Percentiles rank a stretch among this genome's conserved stretches.
Conservation (phyloP, 805 yeast species). For the Grigorovia yakushimaensis region DNA sequence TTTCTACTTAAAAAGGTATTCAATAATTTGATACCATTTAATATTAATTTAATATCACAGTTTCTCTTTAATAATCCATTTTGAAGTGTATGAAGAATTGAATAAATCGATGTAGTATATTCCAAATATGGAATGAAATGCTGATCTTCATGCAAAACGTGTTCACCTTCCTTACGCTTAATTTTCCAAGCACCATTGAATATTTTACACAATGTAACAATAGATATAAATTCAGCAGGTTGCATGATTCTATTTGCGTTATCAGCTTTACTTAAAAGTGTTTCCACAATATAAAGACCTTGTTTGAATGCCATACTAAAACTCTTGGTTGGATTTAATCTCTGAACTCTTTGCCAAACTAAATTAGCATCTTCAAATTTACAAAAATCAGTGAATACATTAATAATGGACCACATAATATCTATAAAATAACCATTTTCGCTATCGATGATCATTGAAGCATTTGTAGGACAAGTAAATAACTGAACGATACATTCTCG, state of each 20-base stretch:
- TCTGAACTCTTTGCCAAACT: conserved; percentile 28
- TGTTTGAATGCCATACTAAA: conserved; percentile 28
- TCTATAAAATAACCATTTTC: conserved; percentile 31
- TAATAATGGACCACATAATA: conserved; percentile 39
- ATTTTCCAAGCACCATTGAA: conserved; percentile 53
- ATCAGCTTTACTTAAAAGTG: conserved; percentile 27
- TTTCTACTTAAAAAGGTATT: conserved; percentile 25
- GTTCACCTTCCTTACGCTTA: conserved; percentile 55
- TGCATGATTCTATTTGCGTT: conserved; percentile 27
- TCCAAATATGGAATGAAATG: conserved; percentile 43
- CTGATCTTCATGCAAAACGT: conserved; percentile 49
- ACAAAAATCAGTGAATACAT: conserved; percentile 36
- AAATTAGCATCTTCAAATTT: conserved; percentile 29
- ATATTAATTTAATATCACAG: conserved; percentile 9
- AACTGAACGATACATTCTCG: conserved; percentile 72
- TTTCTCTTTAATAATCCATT: conserved; percentile 15
- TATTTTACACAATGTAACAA: conserved; percentile 39
- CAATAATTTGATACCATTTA: conserved; percentile 30
- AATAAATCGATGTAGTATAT: conserved; percentile 36
- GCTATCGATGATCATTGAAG: conserved; percentile 37
- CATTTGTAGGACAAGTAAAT: conserved; percentile 80
- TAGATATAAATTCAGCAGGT: conserved; percentile 32
- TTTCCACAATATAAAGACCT: conserved; percentile 28
- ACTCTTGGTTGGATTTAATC: conserved; percentile 28
- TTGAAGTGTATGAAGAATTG: conserved; percentile 33